Evolutionary conservation across 148 eudicot genomes (phyloP).

Genomic region (Euryodendron excelsum): DNA sequence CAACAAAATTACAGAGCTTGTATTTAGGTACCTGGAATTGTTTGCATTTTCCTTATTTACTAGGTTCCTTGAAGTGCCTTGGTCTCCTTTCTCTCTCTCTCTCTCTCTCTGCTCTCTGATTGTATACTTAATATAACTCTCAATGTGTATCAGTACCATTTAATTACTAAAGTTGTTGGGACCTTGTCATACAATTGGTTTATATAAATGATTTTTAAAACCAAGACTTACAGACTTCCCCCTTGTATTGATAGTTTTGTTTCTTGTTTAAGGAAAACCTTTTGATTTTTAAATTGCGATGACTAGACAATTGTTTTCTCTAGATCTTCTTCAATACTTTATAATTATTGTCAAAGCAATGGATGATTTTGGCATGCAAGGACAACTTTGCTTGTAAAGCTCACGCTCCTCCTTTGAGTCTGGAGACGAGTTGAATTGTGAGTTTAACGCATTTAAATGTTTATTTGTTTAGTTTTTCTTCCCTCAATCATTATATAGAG

Average conservation of each 20-base stretch:
- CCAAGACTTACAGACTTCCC: not conserved
- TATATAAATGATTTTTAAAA: not conserved
- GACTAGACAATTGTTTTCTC: not conserved
- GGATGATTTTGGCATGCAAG: not conserved
- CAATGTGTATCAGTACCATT: not conserved
- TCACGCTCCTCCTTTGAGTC: not conserved
- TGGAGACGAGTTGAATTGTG: not conserved
- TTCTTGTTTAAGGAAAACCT: not conserved
- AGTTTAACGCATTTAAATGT: not conserved
- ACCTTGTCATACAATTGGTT: not conserved
- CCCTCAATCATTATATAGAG: not conserved
- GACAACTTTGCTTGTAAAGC: not conserved
- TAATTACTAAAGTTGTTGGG: conserved; percentile 7
- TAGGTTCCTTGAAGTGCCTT: not conserved
- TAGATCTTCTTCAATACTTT: not conserved
- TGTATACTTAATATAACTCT: not conserved
- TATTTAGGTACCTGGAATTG: not conserved
- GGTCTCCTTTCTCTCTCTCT: not conserved
- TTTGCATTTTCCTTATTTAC: not conserved
- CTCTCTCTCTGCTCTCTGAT: not conserved
- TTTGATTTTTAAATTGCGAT: not conserved
- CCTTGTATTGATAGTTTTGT: not conserved
- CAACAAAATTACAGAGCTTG: not conserved
- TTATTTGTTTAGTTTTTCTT: not conserved
- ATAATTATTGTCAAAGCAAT: not conserved